Conservation (phyloP, 2,329 filamentous ascomycete species). For the Oidium heveae region DNA sequence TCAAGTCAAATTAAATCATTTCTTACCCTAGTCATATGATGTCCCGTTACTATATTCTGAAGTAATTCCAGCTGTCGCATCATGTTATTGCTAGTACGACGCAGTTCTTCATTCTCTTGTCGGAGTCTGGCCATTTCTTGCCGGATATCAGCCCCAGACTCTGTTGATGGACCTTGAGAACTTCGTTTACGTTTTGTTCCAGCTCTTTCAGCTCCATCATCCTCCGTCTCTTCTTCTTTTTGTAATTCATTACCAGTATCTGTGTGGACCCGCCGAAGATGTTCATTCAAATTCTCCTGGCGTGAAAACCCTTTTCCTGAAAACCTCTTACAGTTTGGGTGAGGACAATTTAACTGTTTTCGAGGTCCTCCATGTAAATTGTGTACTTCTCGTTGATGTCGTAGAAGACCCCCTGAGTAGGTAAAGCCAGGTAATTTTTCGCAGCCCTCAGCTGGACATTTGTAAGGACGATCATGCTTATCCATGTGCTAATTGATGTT, state of each 20-base stretch:
- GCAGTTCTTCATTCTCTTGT: slow-evolving; percentile 36
- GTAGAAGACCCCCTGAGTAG: slow-evolving; percentile 69
- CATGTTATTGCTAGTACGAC: slow-evolving; percentile 19
- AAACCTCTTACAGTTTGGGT: slow-evolving; percentile 69
- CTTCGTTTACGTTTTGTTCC: slow-evolving; percentile 19
- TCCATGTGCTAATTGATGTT: slow-evolving; percentile 54
- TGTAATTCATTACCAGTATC: slow-evolving; percentile 15
- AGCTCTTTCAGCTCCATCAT: slow-evolving; percentile 21
- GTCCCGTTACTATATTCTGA: slow-evolving; percentile 5
- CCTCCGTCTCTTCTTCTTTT: slow-evolving; percentile 17
- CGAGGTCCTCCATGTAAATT: slow-evolving; percentile 48
- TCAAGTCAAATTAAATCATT: too few relatives aligned
- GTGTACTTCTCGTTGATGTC: slow-evolving; percentile 86
- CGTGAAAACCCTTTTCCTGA: slow-evolving; percentile 75
- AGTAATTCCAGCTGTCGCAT: slow-evolving; percentile 7
- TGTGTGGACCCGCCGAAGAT: slow-evolving; percentile 70
- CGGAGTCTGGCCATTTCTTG: slow-evolving; percentile 41
- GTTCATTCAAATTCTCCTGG: slow-evolving; percentile 83
- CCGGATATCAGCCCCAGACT: slow-evolving; percentile 21
- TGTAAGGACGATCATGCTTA: slow-evolving; percentile 84
- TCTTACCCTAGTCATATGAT: not conserved
- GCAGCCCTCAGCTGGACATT: slow-evolving; percentile 58
- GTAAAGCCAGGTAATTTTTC: slow-evolving; percentile 87
- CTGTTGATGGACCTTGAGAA: slow-evolving; percentile 15
- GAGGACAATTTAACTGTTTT: slow-evolving; percentile 67